A percentile compares a stretch with the other conserved stretches of the same genome.
phyloP scores from a whole-genome alignment of 2,329 filamentous ascomycete species.

The Chaetomiaceae sp. region DNA sequence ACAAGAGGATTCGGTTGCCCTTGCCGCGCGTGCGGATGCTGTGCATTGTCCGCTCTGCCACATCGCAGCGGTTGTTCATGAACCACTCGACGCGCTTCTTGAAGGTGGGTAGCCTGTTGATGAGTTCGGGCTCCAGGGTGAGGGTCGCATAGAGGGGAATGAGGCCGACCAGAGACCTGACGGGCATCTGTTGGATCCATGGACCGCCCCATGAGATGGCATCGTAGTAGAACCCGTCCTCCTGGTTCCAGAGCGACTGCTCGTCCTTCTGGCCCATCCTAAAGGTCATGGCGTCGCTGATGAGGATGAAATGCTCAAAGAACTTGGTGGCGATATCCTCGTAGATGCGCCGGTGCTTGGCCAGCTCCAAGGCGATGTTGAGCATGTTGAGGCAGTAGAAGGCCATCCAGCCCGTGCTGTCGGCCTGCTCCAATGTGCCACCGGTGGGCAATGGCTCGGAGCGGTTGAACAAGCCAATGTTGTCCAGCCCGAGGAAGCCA shows the following conservation, averaged over 20 bases:
- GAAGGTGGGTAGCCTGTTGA: constrained; percentile 87
- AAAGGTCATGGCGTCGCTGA: constrained; percentile 95
- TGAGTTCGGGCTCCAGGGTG: constrained; percentile 87
- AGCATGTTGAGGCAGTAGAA: constrained; percentile 97
- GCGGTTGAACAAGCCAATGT: constrained; percentile 95
- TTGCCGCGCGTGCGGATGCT: constrained; percentile 89
- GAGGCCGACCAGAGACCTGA: constrained; percentile 85
- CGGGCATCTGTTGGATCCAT: constrained; percentile 87
- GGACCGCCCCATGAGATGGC: constrained; percentile 95
- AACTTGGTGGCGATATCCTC: constrained; percentile 98
- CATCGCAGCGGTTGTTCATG: constrained; percentile 77
- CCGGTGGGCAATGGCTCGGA: constrained; percentile 93
- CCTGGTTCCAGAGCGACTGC: constrained; percentile 89
- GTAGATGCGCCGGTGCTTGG: constrained; percentile 91
- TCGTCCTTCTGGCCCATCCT: constrained; percentile 65
- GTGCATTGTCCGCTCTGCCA: constrained; percentile 90
- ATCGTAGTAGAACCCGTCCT: constrained; percentile 98
- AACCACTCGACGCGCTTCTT: constrained; percentile 95
- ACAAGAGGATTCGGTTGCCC: constrained; percentile 79
- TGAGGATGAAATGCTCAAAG: constrained; percentile 97
- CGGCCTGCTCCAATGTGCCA: constrained; percentile 89
- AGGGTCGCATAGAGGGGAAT: constrained; percentile 91
- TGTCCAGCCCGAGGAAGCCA: constrained; percentile 91
- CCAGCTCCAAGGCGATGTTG: constrained; percentile 91
- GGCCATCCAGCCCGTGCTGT: constrained; percentile 98